Base-by-base conservation (phyloP, 331 rosid genomes). In the Spiraea crenata region DNA sequence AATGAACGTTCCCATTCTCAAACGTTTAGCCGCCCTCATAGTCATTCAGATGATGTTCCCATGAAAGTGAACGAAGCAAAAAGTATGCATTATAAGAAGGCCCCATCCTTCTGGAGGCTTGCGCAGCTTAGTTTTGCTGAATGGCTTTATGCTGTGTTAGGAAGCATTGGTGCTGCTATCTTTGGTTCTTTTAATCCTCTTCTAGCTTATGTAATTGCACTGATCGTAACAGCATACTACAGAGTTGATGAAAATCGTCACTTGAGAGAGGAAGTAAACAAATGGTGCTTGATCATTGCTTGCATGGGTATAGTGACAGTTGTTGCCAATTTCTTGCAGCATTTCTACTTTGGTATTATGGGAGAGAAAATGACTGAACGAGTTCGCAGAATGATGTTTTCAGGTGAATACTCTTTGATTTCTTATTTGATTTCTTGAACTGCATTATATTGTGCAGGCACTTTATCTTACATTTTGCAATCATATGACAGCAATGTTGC, bases 361-460 rank as follows among this genome's bases (percentile, higher is more conserved):
- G 99, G 99, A 69, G 99, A 95, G 92, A 95, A 95, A 84, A 95
- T 95, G 99, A 95, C 99, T 6, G 99, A 95, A 73, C 88, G 99
- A 71, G 99, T 95, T 79, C 83, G 99, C 77, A 95, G 99, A 95
- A 95, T 95, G 99, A 95, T 95, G 99, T 95, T 95, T 76, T 95
- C 99, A 86, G 99, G 99, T 91, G 72, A n/a, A 62, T 65, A 42
- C 73, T 48, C 40, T 46, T 68, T 68, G 16, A 7, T 67, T 16
- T 44, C 52, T 68, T 12, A 62, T 45, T 46, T 38, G 48, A 49
- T 70, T 73, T 75, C 48, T 34, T 11, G 8, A 35, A 25, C n/a
- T 12, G 46, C 31, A 48, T 39, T 42, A 15, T 66, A 41, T 31
- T 49, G 31, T 70, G 17, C 59, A 17, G 54, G 57, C 59, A 25